phyloP scores from a whole-genome alignment of 306 rosid genomes.

The Quercus rubra region DNA sequence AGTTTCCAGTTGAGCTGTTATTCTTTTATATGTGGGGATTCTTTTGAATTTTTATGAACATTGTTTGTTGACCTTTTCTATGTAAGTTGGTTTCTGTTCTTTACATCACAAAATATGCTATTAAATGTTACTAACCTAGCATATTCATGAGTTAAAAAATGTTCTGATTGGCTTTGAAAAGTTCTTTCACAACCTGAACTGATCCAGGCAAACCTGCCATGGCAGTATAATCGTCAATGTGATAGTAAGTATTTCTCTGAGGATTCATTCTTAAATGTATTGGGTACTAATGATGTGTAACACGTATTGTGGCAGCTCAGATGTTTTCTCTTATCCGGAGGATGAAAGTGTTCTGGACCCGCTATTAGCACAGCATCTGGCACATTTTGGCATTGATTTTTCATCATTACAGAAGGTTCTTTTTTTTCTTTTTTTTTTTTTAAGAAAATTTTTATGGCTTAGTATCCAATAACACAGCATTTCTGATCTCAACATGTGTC shows the following conservation, averaged over 20 bases:
- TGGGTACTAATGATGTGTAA: constrained; percentile 47
- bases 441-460: background rate
- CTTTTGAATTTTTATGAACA: background rate
- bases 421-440: constrained; percentile 8
- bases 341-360: constrained; percentile 92
- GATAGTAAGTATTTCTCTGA: background rate
- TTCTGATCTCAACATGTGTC: background rate
- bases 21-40: background rate
- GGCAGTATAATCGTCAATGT: background rate
- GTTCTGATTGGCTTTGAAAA: background rate
- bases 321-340: constrained; percentile 93
- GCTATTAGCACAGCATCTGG: constrained; percentile 80
- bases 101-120: background rate
- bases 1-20: background rate
- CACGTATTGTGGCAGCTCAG: constrained; percentile 87
- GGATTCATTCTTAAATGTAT: constrained; percentile 3
- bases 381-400: constrained; percentile 93
- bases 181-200: background rate
- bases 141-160: background rate
- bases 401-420: constrained; percentile 88
- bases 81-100: background rate
- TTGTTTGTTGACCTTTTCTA: background rate
- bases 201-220: constrained; percentile 5
- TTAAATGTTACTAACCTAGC: background rate
- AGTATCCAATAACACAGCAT: constrained; percentile 5